Conservation (phyloP, 257 asterid species). For the Nemophila menziesii region DNA sequence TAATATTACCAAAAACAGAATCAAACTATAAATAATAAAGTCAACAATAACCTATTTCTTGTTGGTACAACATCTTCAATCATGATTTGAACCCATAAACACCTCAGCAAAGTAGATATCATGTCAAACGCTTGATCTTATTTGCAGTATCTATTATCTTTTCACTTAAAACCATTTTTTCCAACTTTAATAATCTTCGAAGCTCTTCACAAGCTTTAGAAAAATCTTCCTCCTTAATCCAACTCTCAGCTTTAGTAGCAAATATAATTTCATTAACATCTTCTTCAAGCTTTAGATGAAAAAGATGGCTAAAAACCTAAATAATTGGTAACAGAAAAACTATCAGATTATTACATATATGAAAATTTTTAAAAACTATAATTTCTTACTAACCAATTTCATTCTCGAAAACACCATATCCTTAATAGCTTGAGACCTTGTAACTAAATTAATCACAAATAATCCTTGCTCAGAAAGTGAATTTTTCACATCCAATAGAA, state of each 20-base stretch:
- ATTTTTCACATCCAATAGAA: slow-evolving; percentile 41
- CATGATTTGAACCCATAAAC: too few species aligned
- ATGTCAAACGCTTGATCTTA: slow-evolving; percentile 33
- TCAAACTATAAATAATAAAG: too few species aligned
- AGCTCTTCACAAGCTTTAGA: slow-evolving; percentile 34
- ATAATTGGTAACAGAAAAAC: not conserved
- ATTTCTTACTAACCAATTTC: slow-evolving; percentile 54
- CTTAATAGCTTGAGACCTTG: slow-evolving; percentile 71
- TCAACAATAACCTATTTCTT: too few species aligned
- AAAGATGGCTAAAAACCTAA: slow-evolving; percentile 64
- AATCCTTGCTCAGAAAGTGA: slow-evolving; percentile 74
- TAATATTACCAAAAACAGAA: too few species aligned
- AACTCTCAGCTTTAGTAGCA: slow-evolving; percentile 42
- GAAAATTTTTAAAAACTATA: not conserved
- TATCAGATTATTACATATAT: too few species aligned
- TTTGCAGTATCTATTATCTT: slow-evolving; percentile 29
- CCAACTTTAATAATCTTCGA: slow-evolving; percentile 25
- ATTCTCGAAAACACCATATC: slow-evolving; percentile 45
- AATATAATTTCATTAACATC: slow-evolving; percentile 78
- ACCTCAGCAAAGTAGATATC: too few species aligned
- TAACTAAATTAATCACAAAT: slow-evolving; percentile 65
- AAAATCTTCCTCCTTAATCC: slow-evolving; percentile 29
- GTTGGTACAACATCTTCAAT: too few species aligned
- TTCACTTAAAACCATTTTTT: slow-evolving; percentile 26
- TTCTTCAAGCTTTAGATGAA: slow-evolving; percentile 62